Conservation (phyloP, 345 rosid species). For the Mallotus nudiflorus region DNA sequence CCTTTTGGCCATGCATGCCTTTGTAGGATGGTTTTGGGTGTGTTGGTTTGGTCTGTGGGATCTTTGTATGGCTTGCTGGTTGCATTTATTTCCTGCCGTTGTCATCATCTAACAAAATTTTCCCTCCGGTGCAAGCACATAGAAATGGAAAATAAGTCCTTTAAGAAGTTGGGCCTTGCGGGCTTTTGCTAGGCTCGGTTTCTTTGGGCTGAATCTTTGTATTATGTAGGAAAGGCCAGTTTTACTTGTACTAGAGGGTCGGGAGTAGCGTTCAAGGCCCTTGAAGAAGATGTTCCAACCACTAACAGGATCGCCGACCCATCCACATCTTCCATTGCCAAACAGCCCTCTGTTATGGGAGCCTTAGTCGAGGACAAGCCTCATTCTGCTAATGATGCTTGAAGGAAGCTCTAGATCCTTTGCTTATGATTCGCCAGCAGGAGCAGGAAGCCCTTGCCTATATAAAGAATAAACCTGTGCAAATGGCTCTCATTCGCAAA, state of each 20-base stretch:
- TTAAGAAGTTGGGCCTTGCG: too few species aligned
- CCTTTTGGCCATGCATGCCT: too few species aligned
- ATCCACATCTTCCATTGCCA: conserved; percentile 13
- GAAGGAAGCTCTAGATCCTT: conserved; percentile 94
- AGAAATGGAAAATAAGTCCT: too few species aligned
- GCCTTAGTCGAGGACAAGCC: conserved; percentile 90
- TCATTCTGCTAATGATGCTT: conserved; percentile 73
- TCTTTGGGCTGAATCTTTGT: too few species aligned
- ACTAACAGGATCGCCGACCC: background rate
- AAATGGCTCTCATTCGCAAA: conserved; percentile 83
- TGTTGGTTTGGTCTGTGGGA: too few species aligned
- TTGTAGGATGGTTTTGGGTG: too few species aligned
- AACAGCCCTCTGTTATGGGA: conserved; percentile 59
- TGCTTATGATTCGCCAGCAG: conserved; percentile 86
- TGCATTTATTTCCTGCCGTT: too few species aligned
- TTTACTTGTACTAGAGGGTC: conserved; percentile 38
- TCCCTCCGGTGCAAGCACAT: too few species aligned
- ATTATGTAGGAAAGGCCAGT: conserved; percentile 67
- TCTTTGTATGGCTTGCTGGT: too few species aligned
- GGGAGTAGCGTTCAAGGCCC: conserved; percentile 70
- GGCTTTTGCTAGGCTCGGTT: too few species aligned
- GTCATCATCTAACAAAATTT: too few species aligned
- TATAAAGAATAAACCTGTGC: conserved; percentile 88
- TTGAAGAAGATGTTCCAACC: conserved; percentile 34
- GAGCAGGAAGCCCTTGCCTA: conserved; percentile 95